Conservation (phyloP, 345 rosid genomes). For the Eucalyptus caleyi region DNA sequence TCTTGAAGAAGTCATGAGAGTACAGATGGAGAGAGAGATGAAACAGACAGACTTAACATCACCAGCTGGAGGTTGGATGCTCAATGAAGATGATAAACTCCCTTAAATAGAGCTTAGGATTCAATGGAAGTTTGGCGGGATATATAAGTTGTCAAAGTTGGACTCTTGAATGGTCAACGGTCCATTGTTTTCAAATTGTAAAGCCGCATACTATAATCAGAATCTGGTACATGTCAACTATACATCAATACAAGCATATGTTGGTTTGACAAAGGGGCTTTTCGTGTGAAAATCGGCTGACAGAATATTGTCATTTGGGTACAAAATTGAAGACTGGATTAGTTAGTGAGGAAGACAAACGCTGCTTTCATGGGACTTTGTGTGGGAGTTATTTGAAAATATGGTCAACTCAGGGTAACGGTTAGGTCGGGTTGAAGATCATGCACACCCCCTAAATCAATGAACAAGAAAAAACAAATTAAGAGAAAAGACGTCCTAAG, state of each 20-base stretch:
- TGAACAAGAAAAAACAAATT: background rate
- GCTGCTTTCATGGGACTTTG: background rate
- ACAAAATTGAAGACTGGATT: background rate
- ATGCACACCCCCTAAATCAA: background rate
- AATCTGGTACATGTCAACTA: background rate
- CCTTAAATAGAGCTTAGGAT: background rate
- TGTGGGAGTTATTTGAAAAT: background rate
- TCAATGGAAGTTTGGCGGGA: background rate
- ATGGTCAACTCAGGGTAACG: background rate
- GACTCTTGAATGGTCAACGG: background rate
- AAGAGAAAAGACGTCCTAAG: background rate
- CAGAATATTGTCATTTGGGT: background rate
- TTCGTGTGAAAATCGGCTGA: background rate
- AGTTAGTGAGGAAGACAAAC: background rate
- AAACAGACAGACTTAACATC: background rate
- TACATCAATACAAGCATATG: background rate
- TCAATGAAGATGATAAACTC: background rate
- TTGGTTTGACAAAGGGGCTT: background rate
- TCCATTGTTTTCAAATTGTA: background rate
- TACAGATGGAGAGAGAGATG: background rate
- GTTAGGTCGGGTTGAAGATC: background rate
- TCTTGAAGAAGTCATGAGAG: background rate
- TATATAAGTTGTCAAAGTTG: background rate
- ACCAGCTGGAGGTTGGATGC: background rate
- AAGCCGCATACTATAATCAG: background rate